Evolutionary conservation across 352 stramenopile genomes (phyloP), one percentile per base, ranked within the genome.

Genomic region (Pythium dissotocum): DNA sequence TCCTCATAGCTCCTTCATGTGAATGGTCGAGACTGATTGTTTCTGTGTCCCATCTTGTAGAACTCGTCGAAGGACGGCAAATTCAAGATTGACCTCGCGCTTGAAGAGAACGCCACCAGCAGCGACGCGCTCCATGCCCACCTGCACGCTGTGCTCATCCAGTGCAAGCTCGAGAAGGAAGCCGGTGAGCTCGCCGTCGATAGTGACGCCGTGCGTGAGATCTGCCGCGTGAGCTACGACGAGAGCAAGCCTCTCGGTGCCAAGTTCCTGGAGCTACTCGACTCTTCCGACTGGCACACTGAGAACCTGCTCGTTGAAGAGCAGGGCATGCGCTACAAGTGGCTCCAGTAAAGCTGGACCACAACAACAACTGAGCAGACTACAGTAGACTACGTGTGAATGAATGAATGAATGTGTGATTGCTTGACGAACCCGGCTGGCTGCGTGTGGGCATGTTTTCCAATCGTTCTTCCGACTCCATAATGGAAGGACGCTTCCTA

Each of bases 251-350:
- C 48, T 26, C 65, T 87, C 5, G 65, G 65, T 1, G 48, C 68
- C n/a, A 67, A 67, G 24, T 87, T 90, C 55, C 52, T 85, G 32
- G 44, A 72, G 35, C 58, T 65, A 3, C 48, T 91, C 46, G 63
- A 80, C 16, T 36, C 69, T 6, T 88, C 81, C 5, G 65, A 75
- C 32, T 91, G 83, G 83, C 77, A 80, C 57, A 88, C 71, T 0
- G 77, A 84, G n/a, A 86, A 86, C 56, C 71, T 91, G 14, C 72
- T 90, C 4, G 79, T 91, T 30, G 83, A 89, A 60, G 80, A 87
- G 62, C 72, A 82, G 35, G 79, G 69, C 49, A 78, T 77, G 30
- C 78, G 83, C 35, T 91, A 87, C 77, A 83, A 82, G 54, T 89
- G 80, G 80, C 66, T 81, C 52, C 57, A 60, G 2, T 18, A 63